Percentiles rank a stretch among this genome's conserved stretches.
Conservation (phyloP, 129 eudicot species). For the Helianthus tuberosus region DNA sequence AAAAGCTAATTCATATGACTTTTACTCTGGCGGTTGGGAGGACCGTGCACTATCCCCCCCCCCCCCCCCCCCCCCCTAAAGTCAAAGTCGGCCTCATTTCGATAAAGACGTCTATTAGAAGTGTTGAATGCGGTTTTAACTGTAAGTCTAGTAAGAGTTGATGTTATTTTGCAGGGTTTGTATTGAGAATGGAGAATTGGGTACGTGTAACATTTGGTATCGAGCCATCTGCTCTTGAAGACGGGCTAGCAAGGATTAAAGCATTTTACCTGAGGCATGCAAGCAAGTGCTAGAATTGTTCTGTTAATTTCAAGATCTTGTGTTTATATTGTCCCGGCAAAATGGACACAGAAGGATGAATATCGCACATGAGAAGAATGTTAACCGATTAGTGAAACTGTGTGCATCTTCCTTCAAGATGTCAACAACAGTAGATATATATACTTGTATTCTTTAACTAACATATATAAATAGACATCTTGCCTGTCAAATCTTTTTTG, state of each 20-base stretch:
- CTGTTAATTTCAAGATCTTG: not conserved
- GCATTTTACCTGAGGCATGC: constrained; percentile 54
- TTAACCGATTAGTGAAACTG: not conserved
- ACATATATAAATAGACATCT: not conserved
- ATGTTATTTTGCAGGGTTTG: constrained; percentile 41
- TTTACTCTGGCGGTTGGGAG: too few species aligned
- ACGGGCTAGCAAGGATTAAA: constrained; percentile 62
- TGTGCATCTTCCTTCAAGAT: constrained; percentile 4
- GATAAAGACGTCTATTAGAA: not conserved
- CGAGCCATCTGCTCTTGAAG: constrained; percentile 68
- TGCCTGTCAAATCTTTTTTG: not conserved
- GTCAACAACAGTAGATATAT: not conserved
- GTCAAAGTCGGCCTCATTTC: constrained; percentile 9
- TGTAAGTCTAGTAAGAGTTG: not conserved
- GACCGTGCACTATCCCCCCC: too few species aligned
- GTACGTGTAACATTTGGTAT: constrained; percentile 66
- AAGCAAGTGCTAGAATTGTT: constrained; percentile 21
- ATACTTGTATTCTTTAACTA: too few species aligned
- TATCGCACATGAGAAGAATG: not conserved
- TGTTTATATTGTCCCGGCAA: not conserved
- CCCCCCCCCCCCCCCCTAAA: too few species aligned
- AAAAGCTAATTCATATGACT: constrained; percentile 15
- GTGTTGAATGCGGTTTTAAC: not conserved
- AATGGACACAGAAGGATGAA: not conserved
- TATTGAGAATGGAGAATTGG: constrained; percentile 59